phyloP scores from a whole-genome alignment of 805 yeast genomes.

The Brettanomyces nanus region DNA sequence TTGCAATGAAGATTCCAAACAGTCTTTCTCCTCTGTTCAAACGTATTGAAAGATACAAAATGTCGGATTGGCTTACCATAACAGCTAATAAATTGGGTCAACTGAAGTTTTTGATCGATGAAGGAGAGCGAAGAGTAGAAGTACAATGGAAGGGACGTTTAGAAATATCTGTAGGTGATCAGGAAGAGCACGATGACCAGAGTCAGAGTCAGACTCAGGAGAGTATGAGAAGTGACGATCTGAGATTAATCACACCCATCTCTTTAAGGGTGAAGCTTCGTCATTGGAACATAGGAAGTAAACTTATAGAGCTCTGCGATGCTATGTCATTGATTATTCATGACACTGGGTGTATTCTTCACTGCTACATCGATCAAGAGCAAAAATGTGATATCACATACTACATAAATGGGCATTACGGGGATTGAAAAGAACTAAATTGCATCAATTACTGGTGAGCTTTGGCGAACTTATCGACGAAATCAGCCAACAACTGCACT shows the following conservation, averaged over 20 bases:
- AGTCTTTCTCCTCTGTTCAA: constrained; percentile 47
- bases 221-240: constrained; percentile 4
- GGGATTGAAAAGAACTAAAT: not conserved
- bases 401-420: constrained; percentile 31
- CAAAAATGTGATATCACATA: constrained; percentile 60
- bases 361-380: constrained; percentile 57
- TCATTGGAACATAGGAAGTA: constrained; percentile 65
- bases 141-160: constrained; percentile 52
- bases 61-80: constrained; percentile 41
- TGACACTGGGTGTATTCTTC: constrained; percentile 48
- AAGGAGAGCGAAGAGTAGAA: constrained; percentile 46
- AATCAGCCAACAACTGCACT: constrained; percentile 48
- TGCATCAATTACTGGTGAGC: constrained; percentile 19
- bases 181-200: constrained; percentile 4
- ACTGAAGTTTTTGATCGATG: constrained; percentile 43
- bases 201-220: constrained; percentile 3
- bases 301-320: constrained; percentile 52
- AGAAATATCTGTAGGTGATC: constrained; percentile 30
- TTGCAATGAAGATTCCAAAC: constrained; percentile 43
- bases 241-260: constrained; percentile 22
- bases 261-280: constrained; percentile 45
- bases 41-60: constrained; percentile 59
- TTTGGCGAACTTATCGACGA: constrained; percentile 52
- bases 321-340: constrained; percentile 49
- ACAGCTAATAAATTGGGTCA: constrained; percentile 42